Evolutionary conservation across 208 protist species (phyloP).

Genomic region (Tritrichomonas musculus): DNA sequence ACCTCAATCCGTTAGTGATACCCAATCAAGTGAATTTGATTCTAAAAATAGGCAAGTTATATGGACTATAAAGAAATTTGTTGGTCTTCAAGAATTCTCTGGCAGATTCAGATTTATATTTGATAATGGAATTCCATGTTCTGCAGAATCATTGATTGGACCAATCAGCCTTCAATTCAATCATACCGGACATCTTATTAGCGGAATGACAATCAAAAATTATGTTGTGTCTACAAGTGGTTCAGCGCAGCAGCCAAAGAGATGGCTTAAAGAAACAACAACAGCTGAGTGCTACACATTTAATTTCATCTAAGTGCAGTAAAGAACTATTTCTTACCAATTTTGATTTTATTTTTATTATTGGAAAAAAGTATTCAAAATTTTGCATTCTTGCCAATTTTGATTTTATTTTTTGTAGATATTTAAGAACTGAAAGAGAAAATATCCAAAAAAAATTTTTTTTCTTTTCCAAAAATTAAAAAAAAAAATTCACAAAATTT

Average conservation of each 20-base stretch:
- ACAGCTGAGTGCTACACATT: not conserved
- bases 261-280: not conserved
- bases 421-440: too few species aligned
- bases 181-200: not conserved
- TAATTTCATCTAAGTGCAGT: not conserved
- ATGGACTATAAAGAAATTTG: constrained; percentile 14
- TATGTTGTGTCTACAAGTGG: not conserved
- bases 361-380: too few species aligned
- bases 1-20: not conserved
- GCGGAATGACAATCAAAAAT: not conserved
- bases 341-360: too few species aligned
- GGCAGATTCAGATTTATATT: constrained; percentile 17
- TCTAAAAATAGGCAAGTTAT: not conserved
- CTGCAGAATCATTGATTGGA: not conserved
- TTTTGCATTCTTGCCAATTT: too few species aligned
- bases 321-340: too few species aligned
- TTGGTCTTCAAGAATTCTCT: not conserved
- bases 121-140: not conserved
- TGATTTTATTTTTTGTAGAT: too few species aligned
- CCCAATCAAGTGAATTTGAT: not conserved
- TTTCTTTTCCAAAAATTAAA: too few species aligned
- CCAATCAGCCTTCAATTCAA: not conserved
- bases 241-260: not conserved
- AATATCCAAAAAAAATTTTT: too few species aligned
- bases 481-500: too few species aligned